Base-by-base conservation (phyloP, 208 protist species). In the Wallacemonas rigidus region DNA sequence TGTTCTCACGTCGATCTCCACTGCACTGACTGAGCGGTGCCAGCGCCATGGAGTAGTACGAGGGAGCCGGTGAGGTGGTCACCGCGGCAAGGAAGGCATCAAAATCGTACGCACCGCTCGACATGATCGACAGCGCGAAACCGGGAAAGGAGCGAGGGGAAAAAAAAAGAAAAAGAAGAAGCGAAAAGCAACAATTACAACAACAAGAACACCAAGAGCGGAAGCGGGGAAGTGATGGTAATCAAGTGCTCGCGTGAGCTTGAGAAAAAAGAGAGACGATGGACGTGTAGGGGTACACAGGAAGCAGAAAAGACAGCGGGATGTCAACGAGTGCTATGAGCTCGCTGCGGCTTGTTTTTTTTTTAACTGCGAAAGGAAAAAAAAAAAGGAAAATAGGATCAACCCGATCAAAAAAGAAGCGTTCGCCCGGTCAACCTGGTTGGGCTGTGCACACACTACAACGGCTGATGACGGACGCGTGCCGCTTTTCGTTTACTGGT, bases 161-260 rank as follows among this genome's bases (percentile, higher is more conserved):
- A 63, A 63, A 7, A 63, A 63, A 65, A 65, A 65, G 60, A 26
- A 17, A 65, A n/a, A 38, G 50, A 65, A 65, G 50, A 50, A 56
- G 26, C n/a, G 51, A 56, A 56, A 36, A 1, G 6, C 8, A n/a
- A 56, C 15, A 56, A n/a, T 35, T 1, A n/a, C 51, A 26, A 9
- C 15, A 6, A 50, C 8, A 50, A 12, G 0, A 50, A 14, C 8
- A 50, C 0, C 8, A 50, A 50, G 8, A 26, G 26, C 26, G 47
- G 47, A 51, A 51, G 14, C 14, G 47, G 11, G 12, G 2, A 56
- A 56, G 26, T 2, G 51, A 1, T 26, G 26, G 14, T n/a, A 56
- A 56, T 35, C 51, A 56, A 56, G 26, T 36, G 14, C 8, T 17
- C 12, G 8, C 12, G 7, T 36, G 14, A 36, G n/a, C 9, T 36